Percentiles rank a stretch among this genome's conserved stretches.
phyloP scores from a whole-genome alignment of 2,329 filamentous ascomycete species.

The Decorospora gaudefroyi region DNA sequence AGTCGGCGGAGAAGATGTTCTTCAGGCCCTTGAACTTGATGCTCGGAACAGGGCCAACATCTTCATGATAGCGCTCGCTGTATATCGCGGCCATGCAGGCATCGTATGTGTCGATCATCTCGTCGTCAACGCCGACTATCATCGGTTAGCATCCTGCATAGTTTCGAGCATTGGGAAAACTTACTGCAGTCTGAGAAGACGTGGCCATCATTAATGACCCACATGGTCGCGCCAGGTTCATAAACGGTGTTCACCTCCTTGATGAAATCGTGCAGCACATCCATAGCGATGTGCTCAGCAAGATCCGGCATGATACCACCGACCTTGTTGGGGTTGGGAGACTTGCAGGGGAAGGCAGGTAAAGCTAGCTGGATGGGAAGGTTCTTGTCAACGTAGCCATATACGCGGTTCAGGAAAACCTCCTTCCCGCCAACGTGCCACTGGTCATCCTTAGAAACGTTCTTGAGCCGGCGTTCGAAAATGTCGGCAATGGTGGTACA shows the following conservation, averaged over 20 bases:
- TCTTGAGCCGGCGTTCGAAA: constrained; percentile 38
- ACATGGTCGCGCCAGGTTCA: constrained; percentile 49
- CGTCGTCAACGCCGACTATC: constrained; percentile 52
- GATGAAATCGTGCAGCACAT: constrained; percentile 49
- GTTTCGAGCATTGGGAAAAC: constrained; percentile 2
- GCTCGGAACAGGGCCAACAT: constrained; percentile 25
- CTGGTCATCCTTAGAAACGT: constrained; percentile 35
- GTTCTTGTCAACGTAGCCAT: constrained; percentile 34
- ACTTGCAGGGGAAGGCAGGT: constrained; percentile 67
- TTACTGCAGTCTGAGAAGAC: constrained; percentile 51
- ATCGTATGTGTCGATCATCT: constrained; percentile 50
- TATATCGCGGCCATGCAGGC: constrained; percentile 49
- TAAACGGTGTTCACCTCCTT: constrained; percentile 50
- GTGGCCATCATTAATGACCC: constrained; percentile 53
- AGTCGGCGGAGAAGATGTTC: constrained; percentile 37
- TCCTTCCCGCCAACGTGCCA: constrained; percentile 33
- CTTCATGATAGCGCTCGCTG: constrained; percentile 27
- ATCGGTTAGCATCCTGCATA: constrained; percentile 8
- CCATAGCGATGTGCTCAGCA: constrained; percentile 51
- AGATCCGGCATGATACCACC: constrained; percentile 54
- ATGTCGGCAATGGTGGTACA: constrained; percentile 30
- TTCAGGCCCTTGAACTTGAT: constrained; percentile 39
- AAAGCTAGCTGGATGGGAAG: constrained; percentile 45
- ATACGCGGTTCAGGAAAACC: constrained; percentile 32
- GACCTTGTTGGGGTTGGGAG: constrained; percentile 61